These are phyloP conservation scores for Boletus tomentosulus DNA, from an alignment of 768 basidiomycete genomes.

Conservation along the genomic window DNA sequence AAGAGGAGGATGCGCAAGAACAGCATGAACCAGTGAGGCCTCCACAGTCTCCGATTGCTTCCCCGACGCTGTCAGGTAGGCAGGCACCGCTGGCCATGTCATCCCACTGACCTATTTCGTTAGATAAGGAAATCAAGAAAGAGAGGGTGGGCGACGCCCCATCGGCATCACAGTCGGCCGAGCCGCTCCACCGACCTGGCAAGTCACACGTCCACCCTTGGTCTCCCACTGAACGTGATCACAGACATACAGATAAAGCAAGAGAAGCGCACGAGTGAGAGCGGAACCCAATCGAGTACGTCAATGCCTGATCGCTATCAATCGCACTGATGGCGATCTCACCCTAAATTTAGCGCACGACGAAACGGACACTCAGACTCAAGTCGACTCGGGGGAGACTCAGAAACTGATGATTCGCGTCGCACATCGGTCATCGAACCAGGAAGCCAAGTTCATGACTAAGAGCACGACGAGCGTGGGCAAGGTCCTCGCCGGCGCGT, in stretches of 20 bases:
- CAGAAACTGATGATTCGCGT: conserved; percentile 29
- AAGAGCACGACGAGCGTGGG: conserved; percentile 30
- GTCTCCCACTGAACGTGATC: background rate
- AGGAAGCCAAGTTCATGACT: conserved; percentile 30
- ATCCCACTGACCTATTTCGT: background rate
- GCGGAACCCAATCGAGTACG: conserved; percentile 10
- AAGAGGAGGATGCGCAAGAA: conserved; percentile 5
- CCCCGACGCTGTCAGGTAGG: conserved; percentile 8
- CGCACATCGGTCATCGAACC: conserved; percentile 25
- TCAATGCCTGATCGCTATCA: background rate
- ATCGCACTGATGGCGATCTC: background rate
- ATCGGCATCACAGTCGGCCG: background rate
- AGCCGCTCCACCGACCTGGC: conserved; percentile 1
- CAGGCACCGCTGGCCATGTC: background rate
- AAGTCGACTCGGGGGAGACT: conserved; percentile 2
- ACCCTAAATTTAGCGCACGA: background rate
- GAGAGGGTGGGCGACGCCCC: background rate
- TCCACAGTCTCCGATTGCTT: background rate
- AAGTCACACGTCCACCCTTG: background rate
- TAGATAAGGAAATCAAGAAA: conserved; percentile 3
- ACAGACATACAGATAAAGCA: conserved; percentile 19
- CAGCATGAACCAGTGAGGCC: background rate
- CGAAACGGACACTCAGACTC: conserved; percentile 1
- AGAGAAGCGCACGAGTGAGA: conserved; percentile 8
- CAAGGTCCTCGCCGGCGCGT: conserved; percentile 25